Evolutionary conservation across 2,329 filamentous ascomycete species (phyloP).

Genomic region (Ophiocordyceps camponoti-leonardi): DNA sequence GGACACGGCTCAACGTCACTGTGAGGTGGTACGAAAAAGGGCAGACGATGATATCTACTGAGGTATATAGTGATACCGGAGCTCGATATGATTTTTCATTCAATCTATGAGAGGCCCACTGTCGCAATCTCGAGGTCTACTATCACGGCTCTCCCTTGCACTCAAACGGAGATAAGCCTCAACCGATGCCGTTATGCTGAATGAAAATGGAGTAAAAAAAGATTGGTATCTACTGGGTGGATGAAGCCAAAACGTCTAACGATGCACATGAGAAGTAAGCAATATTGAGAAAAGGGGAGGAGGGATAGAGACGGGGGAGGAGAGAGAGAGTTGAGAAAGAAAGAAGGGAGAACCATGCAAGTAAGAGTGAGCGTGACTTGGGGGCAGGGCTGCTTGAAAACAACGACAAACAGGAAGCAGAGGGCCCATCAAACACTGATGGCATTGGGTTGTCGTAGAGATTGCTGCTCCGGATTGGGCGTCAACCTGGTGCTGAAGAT

Average conservation of each 20-base stretch:
- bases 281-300: neutral
- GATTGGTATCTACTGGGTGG: neutral
- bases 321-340: neutral
- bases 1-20: neutral
- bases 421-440: conserved; percentile 6
- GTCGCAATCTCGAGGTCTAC: neutral
- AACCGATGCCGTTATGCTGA: neutral
- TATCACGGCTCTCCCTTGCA: too few species aligned
- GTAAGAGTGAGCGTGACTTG: too few species aligned
- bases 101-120: neutral
- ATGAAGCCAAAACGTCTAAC: neutral
- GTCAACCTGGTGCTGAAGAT: conserved; percentile 26
- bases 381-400: neutral
- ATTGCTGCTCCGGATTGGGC: conserved; percentile 28
- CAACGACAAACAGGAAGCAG: neutral
- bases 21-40: neutral
- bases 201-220: neutral
- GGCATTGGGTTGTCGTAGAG: conserved; percentile 4
- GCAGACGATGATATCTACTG: neutral
- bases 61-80: neutral
- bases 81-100: neutral
- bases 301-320: neutral
- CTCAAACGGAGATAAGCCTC: too few species aligned
- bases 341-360: neutral
- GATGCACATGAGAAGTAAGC: neutral